Evolutionary conservation across 768 basidiomycete genomes (phyloP), one percentile per base, ranked within the genome.

Genomic region (Leccinum olivaceopallidum): DNA sequence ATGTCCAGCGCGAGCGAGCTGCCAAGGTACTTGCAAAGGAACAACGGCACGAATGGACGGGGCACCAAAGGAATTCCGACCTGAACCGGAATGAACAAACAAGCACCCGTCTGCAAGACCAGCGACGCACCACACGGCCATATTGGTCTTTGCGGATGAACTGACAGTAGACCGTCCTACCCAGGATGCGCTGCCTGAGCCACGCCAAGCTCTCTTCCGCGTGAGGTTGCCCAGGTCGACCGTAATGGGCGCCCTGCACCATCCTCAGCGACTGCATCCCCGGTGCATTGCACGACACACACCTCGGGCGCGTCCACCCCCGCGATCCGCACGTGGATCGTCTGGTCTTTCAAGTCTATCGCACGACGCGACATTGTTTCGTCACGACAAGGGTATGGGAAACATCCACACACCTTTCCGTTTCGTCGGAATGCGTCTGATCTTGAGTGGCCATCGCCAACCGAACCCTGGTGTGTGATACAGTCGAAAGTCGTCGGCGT

Each of bases 261-360:
- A 12, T 44, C n/a, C 42, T 44, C 42, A 44, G 10, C n/a, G 42
- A 20, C 16, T 44, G n/a, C 10, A 44, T 44, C 0, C 10, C n/a
- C n/a, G 10, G 10, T 20, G n/a, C 10, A 44, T 26, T 2, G 13
- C 3, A 22, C 36, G 30, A 57, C 55, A 32, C 71, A 32, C 65
- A 90, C 93, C 80, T 98, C 95, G 0, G 95, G 95, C 1, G 95
- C 95, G 70, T 98, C 95, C 5, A 94, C 86, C 0, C 93, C 95
- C 14, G 92, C 92, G 30, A 98, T 84, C 14, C 95, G 86, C 30
- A 98, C 85, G 67, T 92, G 89, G 18, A 98, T 79, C 2, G 95
- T 97, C 65, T 93, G 77, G 62, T 88, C 84, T 69, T 85, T 90
- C 52, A 95, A 78, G 0, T 85, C 94, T 93, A 22, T 56, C 32